Base-by-base conservation (phyloP, 176 grass and related monocot genomes). In the Calamus simplicifolius region DNA sequence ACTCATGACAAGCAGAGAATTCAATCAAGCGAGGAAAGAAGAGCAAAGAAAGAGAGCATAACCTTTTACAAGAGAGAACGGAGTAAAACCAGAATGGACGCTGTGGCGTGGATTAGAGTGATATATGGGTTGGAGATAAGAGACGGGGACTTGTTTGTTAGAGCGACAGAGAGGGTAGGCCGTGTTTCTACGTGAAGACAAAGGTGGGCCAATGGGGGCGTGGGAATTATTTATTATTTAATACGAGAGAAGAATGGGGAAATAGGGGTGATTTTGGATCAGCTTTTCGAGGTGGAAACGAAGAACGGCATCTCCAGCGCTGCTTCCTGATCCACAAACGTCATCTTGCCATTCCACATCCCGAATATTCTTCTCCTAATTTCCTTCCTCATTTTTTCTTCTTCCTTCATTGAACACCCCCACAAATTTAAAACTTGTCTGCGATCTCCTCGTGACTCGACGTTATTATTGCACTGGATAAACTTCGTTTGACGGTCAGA, bases 231-330 rank as follows among this genome's bases (percentile, higher is more conserved):
- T 7, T 43, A 43, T 43, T 43, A 43, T 43, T 43, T 43, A 43
- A 43, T 7, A 6, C 35, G 3, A 43, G 35, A 13, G 35, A 12
- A 53, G 35, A 43, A 23, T 23, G 25, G 19, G 31, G n/a, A 3
- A 51, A 51, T n/a, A 6, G 48, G 23, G 4, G 4, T 51, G 18
- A 57, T n/a, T 73, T 55, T 48, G 70, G 70, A 73, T 73, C 15
- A 73, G 70, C 49, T 73, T 73, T 73, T 73, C 25, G 70, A 73
- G 70, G 70, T 73, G 49, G 70, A 29, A 15, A 63, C 55, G 49
- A 18, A 73, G 29, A 63, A 63, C 28, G 49, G 70, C 27, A 54
- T 54, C 58, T 63, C 58, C 70, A 73, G 55, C 59, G 55, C 70
- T 73, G 50, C 59, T 56, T 73, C 62, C 70, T 73, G 28, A 63